Evolutionary conservation across 225 moss, liverwort and hornwort genomes (phyloP), one percentile per base, ranked within the genome.

Genomic region (Straminergon stramineum): DNA sequence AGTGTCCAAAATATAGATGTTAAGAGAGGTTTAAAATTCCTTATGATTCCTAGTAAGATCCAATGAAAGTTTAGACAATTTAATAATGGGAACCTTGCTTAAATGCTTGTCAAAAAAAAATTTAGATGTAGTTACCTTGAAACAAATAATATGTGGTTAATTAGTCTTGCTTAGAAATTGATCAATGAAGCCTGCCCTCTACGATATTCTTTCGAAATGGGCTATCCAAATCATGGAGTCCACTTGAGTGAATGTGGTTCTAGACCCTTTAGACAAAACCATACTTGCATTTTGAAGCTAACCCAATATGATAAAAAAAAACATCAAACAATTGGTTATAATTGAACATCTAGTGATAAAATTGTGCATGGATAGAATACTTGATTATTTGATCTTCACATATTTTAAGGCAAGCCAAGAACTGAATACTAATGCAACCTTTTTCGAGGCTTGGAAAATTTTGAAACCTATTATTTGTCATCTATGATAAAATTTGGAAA

Each of bases 161-260:
- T 48, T 48, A 15, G 8, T 15, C 10, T 26, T 41, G 15, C 5
- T 70, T 41, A 4, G 5, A 22, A 69, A 13, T n/a, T n/a, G 7
- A 39, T 7, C 23, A 39, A 39, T n/a, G 69, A 23, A n/a, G 13
- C 23, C 4, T 0, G 0, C 2, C 67, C 0, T 7, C 13, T 69
- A 22, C 0, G n/a, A 6, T n/a, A 4, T n/a, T 22, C 21, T n/a
- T 22, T n/a, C 11, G 0, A 7, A 12, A 37, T 11, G 19, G 12
- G 20, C 9, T 34, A 66, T 16, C 56, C 19, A 56, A 56, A 19
- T 19, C 19, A 2, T 14, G 5, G 11, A 60, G 24, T 24, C 23
- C 24, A 60, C 24, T 8, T 60, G 24, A 60, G 24, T 11, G 32
- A 32, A 65, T 17, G 64, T 16, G 0, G 16, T 64, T 24, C 31